Evolutionary conservation across 75 land plant species (phyloP).

Genomic region (Chamaecyparis obtusa): DNA sequence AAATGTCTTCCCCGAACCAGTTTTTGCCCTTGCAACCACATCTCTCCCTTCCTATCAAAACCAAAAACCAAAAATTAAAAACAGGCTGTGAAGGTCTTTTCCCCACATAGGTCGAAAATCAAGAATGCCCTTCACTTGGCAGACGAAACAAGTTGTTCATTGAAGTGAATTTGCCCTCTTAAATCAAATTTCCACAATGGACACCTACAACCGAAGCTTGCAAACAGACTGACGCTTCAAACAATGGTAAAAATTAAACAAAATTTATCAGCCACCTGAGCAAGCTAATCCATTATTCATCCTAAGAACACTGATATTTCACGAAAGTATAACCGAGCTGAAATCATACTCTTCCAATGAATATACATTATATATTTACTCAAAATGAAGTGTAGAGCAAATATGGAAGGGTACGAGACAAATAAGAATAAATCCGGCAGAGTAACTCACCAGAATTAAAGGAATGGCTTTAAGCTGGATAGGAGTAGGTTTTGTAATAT

Average conservation of each 20-base stretch:
- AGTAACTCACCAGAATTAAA: conserved; percentile 50
- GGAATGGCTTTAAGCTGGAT: conserved; percentile 87
- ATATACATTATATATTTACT: too few species aligned
- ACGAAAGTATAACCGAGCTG: not conserved
- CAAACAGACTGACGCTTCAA: too few species aligned
- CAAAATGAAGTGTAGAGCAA: too few species aligned
- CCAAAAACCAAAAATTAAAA: not conserved
- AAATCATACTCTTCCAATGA: not conserved
- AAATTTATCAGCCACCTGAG: too few species aligned
- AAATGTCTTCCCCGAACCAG: conserved; percentile 95
- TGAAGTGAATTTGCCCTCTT: not conserved
- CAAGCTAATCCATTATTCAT: too few species aligned
- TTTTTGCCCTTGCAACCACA: conserved; percentile 89
- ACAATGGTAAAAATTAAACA: too few species aligned
- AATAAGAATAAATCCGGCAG: not conserved
- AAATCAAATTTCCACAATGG: not conserved
- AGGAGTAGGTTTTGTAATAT: conserved; percentile 63
- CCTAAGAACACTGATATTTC: too few species aligned
- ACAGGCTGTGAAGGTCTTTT: not conserved
- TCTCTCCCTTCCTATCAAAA: conserved; percentile 80
- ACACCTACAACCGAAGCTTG: too few species aligned
- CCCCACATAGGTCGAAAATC: not conserved
- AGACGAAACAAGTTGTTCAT: not conserved
- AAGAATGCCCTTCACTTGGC: not conserved
- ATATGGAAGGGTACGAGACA: not conserved